Evolutionary conservation across 2,329 filamentous ascomycete genomes (phyloP), one percentile per base, ranked within the genome.

Genomic region (Aspergillus fijiensis): DNA sequence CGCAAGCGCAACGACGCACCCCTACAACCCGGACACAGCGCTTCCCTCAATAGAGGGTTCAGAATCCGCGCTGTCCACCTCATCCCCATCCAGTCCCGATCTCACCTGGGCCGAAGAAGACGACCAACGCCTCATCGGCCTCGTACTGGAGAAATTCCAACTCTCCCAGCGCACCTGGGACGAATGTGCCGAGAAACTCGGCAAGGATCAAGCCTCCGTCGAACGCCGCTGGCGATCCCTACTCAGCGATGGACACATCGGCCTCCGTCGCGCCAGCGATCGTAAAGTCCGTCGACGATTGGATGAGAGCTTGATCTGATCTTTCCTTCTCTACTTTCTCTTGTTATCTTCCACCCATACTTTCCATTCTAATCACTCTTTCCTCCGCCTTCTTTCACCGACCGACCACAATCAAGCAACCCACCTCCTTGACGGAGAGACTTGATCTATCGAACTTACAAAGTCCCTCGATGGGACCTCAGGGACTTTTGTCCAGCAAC

Each of bases 141-240:
- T 79, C 4, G 78, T 81, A 9, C 74, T 81, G 2, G 74, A 77
- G 35, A 80, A 79, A 56, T 71, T 81, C 29, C 72, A 74, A 29
- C 72, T 81, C 5, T 78, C 77, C 29, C 72, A 75, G 53, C 68
- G 69, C 53, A 77, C 80, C 53, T 80, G 78, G 79, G 75, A 77
- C 27, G 79, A 80, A 29, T 81, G 78, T 63, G 79, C 79, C 23
- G 71, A 72, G 35, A 69, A 63, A 57, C 71, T 81, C 63, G 78
- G 78, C 53, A 74, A 73, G 51, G 75, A 77, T 51, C 68, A 74
- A 31, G 74, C 75, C 19, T 77, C 74, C 52, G 69, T 80, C 25
- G 76, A 76, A n/a, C 70, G 68, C 55, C 68, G 79, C 53, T 81
- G 78, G 78, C 73, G 72, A 53, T 67, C 73, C 47, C 73, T 81